Percentiles rank a stretch among this genome's conserved stretches.
phyloP scores from a whole-genome alignment of 164 flowering plant species.

The Echeveria elegans region DNA sequence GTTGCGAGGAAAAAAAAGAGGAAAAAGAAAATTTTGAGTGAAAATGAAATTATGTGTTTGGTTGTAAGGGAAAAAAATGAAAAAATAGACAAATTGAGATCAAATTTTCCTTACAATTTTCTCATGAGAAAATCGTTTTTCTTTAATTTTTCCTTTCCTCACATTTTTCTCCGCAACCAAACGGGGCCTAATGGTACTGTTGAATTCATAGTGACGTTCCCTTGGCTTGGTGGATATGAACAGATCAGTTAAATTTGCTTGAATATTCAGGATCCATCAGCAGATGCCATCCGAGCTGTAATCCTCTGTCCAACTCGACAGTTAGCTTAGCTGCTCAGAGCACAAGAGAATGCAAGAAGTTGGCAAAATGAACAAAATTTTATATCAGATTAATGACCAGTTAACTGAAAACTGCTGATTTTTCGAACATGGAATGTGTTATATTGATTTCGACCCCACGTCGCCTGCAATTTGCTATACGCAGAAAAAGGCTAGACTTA shows the following conservation, averaged over 20 bases:
- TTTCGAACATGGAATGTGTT: slow-evolving; percentile 62
- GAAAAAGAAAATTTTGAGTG: too few relatives aligned
- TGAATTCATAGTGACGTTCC: background rate
- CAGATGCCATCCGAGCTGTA: slow-evolving; percentile 75
- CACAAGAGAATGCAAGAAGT: slow-evolving; percentile 78
- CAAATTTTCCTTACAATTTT: too few relatives aligned
- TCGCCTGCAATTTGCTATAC: slow-evolving; percentile 46
- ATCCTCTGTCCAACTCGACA: slow-evolving; percentile 86
- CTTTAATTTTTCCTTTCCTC: too few relatives aligned
- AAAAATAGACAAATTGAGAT: too few relatives aligned
- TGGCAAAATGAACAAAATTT: slow-evolving; percentile 70
- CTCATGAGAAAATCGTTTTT: too few relatives aligned
- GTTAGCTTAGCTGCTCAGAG: slow-evolving; percentile 85
- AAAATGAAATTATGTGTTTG: too few relatives aligned
- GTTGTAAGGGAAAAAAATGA: too few relatives aligned
- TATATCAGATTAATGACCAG: slow-evolving; percentile 68
- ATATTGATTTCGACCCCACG: slow-evolving; percentile 83
- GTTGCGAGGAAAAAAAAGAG: too few relatives aligned
- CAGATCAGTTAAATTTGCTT: slow-evolving; percentile 6
- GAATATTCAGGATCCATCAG: slow-evolving; percentile 40
- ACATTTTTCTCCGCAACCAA: too few relatives aligned
- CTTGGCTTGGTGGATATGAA: background rate
- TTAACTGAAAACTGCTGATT: slow-evolving; percentile 53
- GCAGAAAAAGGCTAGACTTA: slow-evolving; percentile 68
- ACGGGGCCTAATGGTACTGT: too few relatives aligned